Conservation (phyloP, 2,329 filamentous ascomycete genomes). For the Plectosphaerella sp. region DNA sequence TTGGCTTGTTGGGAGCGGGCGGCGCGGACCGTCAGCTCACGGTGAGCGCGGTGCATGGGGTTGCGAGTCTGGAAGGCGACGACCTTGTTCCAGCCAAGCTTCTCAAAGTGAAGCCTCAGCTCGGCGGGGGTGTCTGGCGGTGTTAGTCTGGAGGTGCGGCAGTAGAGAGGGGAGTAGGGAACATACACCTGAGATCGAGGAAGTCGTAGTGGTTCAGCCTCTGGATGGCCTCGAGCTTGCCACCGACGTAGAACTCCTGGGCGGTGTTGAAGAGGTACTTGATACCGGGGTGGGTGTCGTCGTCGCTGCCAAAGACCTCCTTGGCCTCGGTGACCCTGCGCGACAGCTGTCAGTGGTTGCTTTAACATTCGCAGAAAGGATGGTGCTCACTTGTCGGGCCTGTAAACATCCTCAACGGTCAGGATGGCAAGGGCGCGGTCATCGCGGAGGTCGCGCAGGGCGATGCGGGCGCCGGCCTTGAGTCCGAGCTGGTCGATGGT, state of each 20-base stretch:
- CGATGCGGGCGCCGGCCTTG: conserved; percentile 76
- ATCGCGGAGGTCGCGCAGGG: conserved; percentile 91
- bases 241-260: conserved; percentile 88
- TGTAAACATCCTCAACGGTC: conserved; percentile 93
- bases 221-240: conserved; percentile 93
- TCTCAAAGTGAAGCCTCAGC: conserved; percentile 95
- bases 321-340: conserved; percentile 79
- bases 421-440: conserved; percentile 95
- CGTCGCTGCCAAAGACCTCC: conserved; percentile 88
- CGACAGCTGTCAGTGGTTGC: conserved; percentile 10
- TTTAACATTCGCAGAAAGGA: too few relatives aligned
- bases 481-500: conserved; percentile 71
- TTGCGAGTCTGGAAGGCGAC: conserved; percentile 99
- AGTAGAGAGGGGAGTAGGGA: not conserved
- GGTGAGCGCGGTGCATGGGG: conserved; percentile 98
- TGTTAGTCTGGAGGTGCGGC: conserved; percentile 1
- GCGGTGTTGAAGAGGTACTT: conserved; percentile 80
- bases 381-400: conserved; percentile 95
- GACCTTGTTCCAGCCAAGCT: conserved; percentile 96
- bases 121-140: conserved; percentile 82
- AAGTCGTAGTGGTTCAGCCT: conserved; percentile 98
- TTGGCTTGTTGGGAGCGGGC: conserved; percentile 95
- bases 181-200: conserved; percentile 85
- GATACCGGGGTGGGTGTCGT: conserved; percentile 86
- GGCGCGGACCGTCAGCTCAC: conserved; percentile 95